These are phyloP conservation scores for Diaporthe australafricana DNA, from an alignment of 2,329 filamentous ascomycete genomes.

Conservation along the genomic window DNA sequence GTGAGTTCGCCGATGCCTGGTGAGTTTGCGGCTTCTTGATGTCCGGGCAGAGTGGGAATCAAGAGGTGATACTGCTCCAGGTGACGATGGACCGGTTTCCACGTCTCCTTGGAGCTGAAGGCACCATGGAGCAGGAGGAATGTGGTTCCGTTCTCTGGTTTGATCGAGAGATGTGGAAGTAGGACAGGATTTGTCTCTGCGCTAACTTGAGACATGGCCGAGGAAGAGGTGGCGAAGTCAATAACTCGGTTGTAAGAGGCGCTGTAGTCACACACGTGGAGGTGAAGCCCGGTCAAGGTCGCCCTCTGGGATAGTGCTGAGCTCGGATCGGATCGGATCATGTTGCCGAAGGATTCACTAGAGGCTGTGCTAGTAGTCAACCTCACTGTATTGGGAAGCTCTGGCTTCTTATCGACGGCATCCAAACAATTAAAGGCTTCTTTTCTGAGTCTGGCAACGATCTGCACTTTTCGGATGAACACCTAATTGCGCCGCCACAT, in stretches of 20 bases:
- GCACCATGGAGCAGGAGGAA: constrained; percentile 1
- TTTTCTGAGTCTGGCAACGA: too few relatives aligned
- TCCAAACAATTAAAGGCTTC: too few relatives aligned
- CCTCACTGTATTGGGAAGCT: not conserved
- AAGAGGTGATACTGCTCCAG: not conserved
- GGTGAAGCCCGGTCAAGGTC: not conserved
- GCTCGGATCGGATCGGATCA: not conserved
- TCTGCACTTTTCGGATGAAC: too few relatives aligned
- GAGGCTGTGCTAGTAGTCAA: not conserved
- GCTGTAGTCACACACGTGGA: not conserved
- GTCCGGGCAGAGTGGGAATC: not conserved
- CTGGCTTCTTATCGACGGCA: not conserved
- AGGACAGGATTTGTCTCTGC: not conserved
- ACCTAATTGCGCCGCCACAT: too few relatives aligned
- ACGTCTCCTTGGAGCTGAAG: constrained; percentile 1
- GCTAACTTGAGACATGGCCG: not conserved
- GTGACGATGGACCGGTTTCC: not conserved
- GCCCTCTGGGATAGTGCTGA: not conserved
- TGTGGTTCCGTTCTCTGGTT: not conserved
- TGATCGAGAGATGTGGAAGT: not conserved
- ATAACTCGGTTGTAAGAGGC: not conserved
- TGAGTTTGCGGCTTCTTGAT: not conserved
- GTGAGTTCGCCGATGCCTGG: not conserved
- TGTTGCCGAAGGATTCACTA: not conserved
- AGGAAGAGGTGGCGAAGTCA: not conserved